These are phyloP conservation scores for Arabidopsis suecica DNA, from an alignment of 345 rosid genomes.

Conservation along the genomic window DNA sequence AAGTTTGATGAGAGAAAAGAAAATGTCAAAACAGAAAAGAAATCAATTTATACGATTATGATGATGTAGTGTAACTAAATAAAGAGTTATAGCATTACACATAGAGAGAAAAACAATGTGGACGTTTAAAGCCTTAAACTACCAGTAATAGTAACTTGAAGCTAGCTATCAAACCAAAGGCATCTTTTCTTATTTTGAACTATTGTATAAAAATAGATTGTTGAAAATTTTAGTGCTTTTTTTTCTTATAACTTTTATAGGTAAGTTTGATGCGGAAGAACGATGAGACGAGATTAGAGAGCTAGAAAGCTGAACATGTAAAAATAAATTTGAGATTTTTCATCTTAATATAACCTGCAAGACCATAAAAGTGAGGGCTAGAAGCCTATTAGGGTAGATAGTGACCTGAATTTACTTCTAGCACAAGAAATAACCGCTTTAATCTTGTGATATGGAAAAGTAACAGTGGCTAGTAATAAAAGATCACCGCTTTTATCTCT, in stretches of 20 bases:
- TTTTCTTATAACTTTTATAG: background rate
- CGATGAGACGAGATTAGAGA: background rate
- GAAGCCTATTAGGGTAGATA: background rate
- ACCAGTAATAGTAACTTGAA: constrained; percentile 29
- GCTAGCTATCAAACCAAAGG: constrained; percentile 25
- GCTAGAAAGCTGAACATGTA: background rate
- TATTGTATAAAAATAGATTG: background rate
- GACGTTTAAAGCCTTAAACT: constrained; percentile 8
- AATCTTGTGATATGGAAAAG: constrained; percentile 32
- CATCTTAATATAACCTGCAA: constrained; percentile 6
- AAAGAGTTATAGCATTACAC: constrained; percentile 16
- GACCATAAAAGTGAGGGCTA: constrained; percentile 35
- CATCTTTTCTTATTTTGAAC: background rate
- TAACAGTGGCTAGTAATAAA: constrained; percentile 39
- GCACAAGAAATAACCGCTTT: constrained; percentile 38
- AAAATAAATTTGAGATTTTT: background rate
- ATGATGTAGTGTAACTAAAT: constrained; percentile 7
- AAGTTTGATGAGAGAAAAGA: constrained; percentile 14
- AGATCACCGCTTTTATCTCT: constrained; percentile 33
- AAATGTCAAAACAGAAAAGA: background rate
- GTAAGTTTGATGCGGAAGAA: background rate
- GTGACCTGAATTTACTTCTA: constrained; percentile 35
- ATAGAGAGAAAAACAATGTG: constrained; percentile 9
- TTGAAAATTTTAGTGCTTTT: background rate
- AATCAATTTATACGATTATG: constrained; percentile 2